These are phyloP conservation scores for Lachancea mirantina DNA, from an alignment of 805 yeast species.

Conservation along the genomic window DNA sequence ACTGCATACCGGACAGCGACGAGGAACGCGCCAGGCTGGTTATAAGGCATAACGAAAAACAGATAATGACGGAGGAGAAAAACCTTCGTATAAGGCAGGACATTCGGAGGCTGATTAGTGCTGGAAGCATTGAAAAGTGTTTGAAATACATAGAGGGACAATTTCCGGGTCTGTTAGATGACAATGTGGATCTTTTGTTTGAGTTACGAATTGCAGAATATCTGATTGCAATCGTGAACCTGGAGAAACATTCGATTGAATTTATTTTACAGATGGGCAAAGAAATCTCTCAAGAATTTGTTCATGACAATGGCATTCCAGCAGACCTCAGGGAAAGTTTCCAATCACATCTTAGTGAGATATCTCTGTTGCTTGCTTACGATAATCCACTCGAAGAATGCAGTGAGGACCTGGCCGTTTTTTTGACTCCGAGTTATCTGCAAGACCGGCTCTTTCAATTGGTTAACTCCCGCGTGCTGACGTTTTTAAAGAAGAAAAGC, in stretches of 20 bases:
- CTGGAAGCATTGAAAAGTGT: slow-evolving; percentile 41
- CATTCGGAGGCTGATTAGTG: slow-evolving; percentile 37
- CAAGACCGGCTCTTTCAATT: slow-evolving; percentile 28
- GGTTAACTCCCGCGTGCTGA: slow-evolving; percentile 34
- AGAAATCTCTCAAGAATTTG: slow-evolving; percentile 20
- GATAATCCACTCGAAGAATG: slow-evolving; percentile 41
- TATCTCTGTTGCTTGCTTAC: slow-evolving; percentile 48
- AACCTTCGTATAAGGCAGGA: slow-evolving; percentile 39
- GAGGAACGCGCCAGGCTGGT: slow-evolving; percentile 17
- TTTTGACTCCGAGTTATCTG: slow-evolving; percentile 22
- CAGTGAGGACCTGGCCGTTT: slow-evolving; percentile 22
- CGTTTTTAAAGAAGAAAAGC: slow-evolving; percentile 37
- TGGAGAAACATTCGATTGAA: slow-evolving; percentile 12
- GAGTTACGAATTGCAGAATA: slow-evolving; percentile 26
- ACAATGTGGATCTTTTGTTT: slow-evolving; percentile 21
- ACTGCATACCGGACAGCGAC: slow-evolving; percentile 15
- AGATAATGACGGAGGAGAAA: slow-evolving; percentile 30
- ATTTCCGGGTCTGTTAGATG: slow-evolving; percentile 21
- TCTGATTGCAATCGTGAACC: slow-evolving; percentile 14
- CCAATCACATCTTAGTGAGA: slow-evolving; percentile 36
- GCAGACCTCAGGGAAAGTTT: slow-evolving; percentile 27
- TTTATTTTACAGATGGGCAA: slow-evolving; percentile 20
- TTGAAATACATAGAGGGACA: slow-evolving; percentile 31
- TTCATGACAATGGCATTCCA: slow-evolving; percentile 13
- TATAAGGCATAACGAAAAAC: slow-evolving; percentile 26